phyloP scores from a whole-genome alignment of 345 rosid species.

The Theobroma cacao region DNA sequence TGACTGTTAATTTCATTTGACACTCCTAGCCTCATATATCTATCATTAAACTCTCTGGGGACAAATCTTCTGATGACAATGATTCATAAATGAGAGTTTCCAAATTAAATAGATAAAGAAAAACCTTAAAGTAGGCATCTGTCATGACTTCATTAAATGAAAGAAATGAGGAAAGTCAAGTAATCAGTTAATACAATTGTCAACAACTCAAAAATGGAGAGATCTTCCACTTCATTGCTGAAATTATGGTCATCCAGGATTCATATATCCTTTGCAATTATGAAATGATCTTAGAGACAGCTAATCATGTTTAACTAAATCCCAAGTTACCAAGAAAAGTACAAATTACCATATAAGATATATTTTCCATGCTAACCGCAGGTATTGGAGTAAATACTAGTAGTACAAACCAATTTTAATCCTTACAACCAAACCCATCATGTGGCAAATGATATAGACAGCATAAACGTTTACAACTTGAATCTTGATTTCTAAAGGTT shows the following conservation, averaged over 20 bases:
- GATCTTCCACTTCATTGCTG: neutral
- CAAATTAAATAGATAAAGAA: neutral
- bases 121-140: neutral
- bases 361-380: neutral
- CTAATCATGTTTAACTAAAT: neutral
- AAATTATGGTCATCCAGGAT: neutral
- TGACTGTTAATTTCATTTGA: neutral
- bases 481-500: neutral
- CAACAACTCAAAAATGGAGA: neutral
- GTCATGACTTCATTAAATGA: neutral
- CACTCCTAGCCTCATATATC: neutral
- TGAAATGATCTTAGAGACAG: neutral
- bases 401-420: neutral
- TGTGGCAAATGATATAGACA: neutral
- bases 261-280: neutral
- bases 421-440: neutral
- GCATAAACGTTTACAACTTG: neutral
- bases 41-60: neutral
- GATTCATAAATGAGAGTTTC: neutral
- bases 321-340: neutral
- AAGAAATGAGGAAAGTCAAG: neutral
- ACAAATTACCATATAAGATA: neutral
- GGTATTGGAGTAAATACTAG: neutral
- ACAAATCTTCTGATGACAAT: neutral
- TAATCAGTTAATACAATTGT: neutral